Evolutionary conservation across 2,329 filamentous ascomycete species (phyloP).

Genomic region (Pseudogymnoascus sp.): DNA sequence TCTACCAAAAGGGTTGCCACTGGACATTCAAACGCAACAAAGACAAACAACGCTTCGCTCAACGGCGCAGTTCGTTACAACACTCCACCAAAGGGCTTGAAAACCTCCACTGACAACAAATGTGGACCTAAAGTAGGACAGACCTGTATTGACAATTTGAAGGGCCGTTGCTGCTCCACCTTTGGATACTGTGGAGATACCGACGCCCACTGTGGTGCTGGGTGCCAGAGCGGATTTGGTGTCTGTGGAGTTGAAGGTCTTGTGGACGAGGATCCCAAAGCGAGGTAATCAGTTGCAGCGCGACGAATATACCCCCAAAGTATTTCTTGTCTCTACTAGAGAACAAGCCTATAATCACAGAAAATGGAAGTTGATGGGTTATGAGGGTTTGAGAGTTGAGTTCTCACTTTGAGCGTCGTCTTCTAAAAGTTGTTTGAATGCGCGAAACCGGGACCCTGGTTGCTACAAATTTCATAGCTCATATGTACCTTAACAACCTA

Average conservation of each 20-base stretch:
- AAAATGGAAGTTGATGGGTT: neutral
- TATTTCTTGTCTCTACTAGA: too few relatives aligned
- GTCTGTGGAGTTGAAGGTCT: conserved; percentile 24
- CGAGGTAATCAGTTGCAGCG: too few relatives aligned
- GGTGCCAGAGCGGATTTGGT: conserved; percentile 35
- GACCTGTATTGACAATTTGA: neutral
- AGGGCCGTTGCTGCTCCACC: conserved; percentile 37
- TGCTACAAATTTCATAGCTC: neutral
- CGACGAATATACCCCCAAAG: too few relatives aligned
- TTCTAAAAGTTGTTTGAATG: neutral
- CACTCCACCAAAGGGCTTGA: neutral
- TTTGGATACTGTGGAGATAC: conserved; percentile 36
- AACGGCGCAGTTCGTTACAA: neutral
- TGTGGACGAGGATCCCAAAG: neutral
- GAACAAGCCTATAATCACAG: neutral
- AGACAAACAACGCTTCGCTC: neutral
- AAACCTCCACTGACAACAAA: neutral
- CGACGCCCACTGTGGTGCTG: conserved; percentile 33
- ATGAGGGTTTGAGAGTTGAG: neutral
- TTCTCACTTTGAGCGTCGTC: neutral
- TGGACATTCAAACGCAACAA: neutral
- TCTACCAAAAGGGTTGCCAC: neutral
- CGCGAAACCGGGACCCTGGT: too few relatives aligned
- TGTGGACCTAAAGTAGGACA: neutral
- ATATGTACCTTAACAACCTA: neutral